These are phyloP conservation scores for Daldinia sp. DNA, from an alignment of 2,329 filamentous ascomycete species.

Conservation along the genomic window DNA sequence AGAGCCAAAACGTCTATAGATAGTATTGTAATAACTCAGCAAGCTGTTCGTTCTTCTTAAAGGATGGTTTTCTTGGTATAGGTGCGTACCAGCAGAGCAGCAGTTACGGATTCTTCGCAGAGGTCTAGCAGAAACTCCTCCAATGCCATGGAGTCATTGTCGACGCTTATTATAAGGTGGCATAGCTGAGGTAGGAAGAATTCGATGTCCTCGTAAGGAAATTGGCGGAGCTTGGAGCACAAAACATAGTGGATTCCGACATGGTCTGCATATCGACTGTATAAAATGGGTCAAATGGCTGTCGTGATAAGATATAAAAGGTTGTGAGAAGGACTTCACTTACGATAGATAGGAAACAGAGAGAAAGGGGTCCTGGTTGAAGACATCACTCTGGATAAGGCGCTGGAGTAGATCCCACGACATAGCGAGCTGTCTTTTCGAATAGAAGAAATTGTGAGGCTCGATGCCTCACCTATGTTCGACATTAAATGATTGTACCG, in stretches of 20 bases:
- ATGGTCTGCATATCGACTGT: conserved; percentile 87
- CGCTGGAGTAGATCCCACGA: conserved; percentile 90
- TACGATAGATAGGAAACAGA: conserved; percentile 90
- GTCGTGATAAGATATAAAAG: conserved; percentile 10
- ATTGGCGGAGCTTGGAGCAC: conserved; percentile 88
- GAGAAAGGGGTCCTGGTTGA: conserved; percentile 90
- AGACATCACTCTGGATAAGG: conserved; percentile 94
- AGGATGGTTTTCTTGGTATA: conserved; percentile 27
- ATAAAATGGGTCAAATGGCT: conserved; percentile 33
- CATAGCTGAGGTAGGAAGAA: conserved; percentile 92
- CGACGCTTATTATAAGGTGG: conserved; percentile 86
- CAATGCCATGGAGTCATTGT: conserved; percentile 92
- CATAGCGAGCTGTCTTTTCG: conserved; percentile 62
- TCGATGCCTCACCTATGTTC: conserved; percentile 52
- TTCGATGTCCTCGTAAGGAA: conserved; percentile 91
- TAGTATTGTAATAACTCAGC: conserved; percentile 40
- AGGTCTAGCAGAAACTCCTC: conserved; percentile 89
- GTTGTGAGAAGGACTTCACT: conserved; percentile 55
- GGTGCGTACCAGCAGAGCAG: conserved; percentile 78
- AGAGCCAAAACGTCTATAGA: conserved; percentile 85
- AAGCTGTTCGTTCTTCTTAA: conserved; percentile 33
- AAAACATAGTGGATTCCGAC: conserved; percentile 91
- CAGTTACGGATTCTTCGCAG: conserved; percentile 88
- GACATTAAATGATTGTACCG: conserved; percentile 46
- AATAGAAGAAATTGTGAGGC: conserved; percentile 48